Base-by-base conservation (phyloP, 306 rosid genomes). In the Dryas drummondii region DNA sequence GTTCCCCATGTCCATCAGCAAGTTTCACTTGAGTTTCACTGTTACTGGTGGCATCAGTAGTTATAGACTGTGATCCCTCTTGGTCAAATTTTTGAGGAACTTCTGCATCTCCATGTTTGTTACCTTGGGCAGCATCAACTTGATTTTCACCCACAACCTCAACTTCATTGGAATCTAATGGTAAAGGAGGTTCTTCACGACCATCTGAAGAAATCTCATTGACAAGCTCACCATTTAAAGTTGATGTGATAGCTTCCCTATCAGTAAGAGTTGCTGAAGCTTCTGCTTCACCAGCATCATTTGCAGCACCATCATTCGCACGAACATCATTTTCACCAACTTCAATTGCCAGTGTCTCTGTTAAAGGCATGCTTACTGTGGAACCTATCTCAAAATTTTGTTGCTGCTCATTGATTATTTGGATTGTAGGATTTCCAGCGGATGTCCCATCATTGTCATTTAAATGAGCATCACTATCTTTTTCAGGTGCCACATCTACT, bases 41-140 rank as follows among this genome's bases (percentile, higher is more conserved):
- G 52, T 79, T 82, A 76, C 79, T 80, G 75, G 72, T 73, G 54
- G 40, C 32, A 44, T 81, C 88, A 26, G 80, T 74, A 73, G 67
- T 68, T 71, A 78, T 76, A 81, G 91, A 77, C 64, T 81, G 86
- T 71, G 88, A 73, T 60, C 69, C 82, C 77, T 84, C 91, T 63
- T 52, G 85, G 72, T 71, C 87, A 84, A 66, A 62, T 71, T 78
- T 79, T 46, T 65, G 70, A 78, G 71, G 79, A 66, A 71, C 81
- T 71, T 84, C 87, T 55, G 66, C 66, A 70, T 78, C 88, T 72
- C 72, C 76, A 70, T 86, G 66, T 75, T 84, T 78, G 41, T 50
- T 79, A 74, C 62, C 84, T 70, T 77, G 86, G 44, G 47, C 91
- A 84, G 68, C 71, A 76, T 68, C 87, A 54, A 66, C 68, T 47